Percentiles rank a stretch among this genome's conserved stretches.
These are phyloP conservation scores for Penicillium janthinellum DNA, from an alignment of 2,329 filamentous ascomycete genomes.

Conservation along the genomic window DNA sequence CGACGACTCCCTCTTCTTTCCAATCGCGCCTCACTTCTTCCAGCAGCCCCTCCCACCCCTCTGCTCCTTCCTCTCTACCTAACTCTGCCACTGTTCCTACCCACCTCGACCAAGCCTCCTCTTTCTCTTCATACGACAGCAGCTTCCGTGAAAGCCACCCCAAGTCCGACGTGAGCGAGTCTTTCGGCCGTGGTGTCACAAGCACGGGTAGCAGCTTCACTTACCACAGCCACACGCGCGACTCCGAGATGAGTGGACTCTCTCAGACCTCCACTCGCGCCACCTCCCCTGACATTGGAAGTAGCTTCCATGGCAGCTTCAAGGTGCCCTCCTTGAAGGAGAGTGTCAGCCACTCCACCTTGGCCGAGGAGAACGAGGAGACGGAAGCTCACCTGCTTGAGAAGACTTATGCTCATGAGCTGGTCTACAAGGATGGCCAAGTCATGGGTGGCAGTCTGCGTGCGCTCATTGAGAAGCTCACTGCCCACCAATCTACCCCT, in stretches of 20 bases:
- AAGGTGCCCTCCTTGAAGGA: conserved; percentile 67
- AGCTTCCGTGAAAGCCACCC: conserved; percentile 41
- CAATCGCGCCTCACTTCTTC: conserved; percentile 44
- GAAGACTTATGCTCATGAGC: conserved; percentile 86
- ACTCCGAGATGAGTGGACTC: conserved; percentile 76
- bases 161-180: conserved; percentile 35
- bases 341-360: conserved; percentile 65
- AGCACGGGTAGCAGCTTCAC: conserved; percentile 78
- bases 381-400: conserved; percentile 83
- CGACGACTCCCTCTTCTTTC: conserved; percentile 44
- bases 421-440: conserved; percentile 92
- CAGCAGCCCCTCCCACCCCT: conserved; percentile 32
- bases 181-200: conserved; percentile 67
- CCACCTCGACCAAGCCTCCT: conserved; percentile 31
- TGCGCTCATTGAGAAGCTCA: conserved; percentile 90
- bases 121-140: conserved; percentile 33
- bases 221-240: conserved; percentile 69
- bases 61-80: conserved; percentile 32
- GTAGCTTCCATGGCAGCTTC: conserved; percentile 55
- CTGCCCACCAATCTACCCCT: conserved; percentile 87
- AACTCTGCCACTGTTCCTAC: conserved; percentile 31
- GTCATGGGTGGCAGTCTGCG: conserved; percentile 90
- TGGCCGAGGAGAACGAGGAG: conserved; percentile 76
- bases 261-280: conserved; percentile 85
- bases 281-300: conserved; percentile 75